phyloP scores from a whole-genome alignment of 257 asterid species.

The Eucommia ulmoides region DNA sequence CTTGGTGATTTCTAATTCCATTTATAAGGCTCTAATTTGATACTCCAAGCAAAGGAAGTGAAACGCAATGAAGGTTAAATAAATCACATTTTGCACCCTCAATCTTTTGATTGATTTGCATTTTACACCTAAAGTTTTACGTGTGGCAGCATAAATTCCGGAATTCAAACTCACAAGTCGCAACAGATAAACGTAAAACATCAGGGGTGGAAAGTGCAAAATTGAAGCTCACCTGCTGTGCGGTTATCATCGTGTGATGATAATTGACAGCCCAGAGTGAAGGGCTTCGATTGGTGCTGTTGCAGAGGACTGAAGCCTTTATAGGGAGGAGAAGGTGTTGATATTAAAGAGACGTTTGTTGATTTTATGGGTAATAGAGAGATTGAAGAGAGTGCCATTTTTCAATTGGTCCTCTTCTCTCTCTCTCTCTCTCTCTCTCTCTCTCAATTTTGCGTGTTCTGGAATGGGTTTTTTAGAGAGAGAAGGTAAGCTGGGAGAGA shows the following conservation, averaged over 20 bases:
- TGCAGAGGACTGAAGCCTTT: conserved; percentile 15
- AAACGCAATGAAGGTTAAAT: too few species aligned
- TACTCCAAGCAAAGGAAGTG: too few species aligned
- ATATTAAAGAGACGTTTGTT: conserved; percentile 19
- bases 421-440: too few species aligned
- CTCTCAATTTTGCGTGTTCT: too few species aligned
- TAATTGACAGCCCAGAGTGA: conserved; percentile 21
- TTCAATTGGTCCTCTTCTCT: neutral
- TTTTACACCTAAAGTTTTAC: neutral
- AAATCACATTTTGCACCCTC: too few species aligned
- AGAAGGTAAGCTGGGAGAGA: too few species aligned
- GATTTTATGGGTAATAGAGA: conserved; percentile 45
- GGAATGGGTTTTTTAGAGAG: too few species aligned
- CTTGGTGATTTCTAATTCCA: too few species aligned
- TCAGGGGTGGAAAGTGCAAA: neutral
- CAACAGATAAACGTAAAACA: neutral
- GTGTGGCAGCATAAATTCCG: neutral
- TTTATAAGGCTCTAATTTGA: too few species aligned
- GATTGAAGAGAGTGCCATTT: conserved; percentile 40
- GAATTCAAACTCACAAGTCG: neutral
- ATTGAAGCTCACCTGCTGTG: conserved; percentile 16
- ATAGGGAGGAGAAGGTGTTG: conserved; percentile 11
- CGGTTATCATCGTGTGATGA: conserved; percentile 15
- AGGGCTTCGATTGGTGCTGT: conserved; percentile 24
- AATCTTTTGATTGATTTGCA: neutral